A percentile compares a stretch with the other conserved stretches of the same genome.
phyloP scores from a whole-genome alignment of 164 flowering plant species.

The Piper betle region DNA sequence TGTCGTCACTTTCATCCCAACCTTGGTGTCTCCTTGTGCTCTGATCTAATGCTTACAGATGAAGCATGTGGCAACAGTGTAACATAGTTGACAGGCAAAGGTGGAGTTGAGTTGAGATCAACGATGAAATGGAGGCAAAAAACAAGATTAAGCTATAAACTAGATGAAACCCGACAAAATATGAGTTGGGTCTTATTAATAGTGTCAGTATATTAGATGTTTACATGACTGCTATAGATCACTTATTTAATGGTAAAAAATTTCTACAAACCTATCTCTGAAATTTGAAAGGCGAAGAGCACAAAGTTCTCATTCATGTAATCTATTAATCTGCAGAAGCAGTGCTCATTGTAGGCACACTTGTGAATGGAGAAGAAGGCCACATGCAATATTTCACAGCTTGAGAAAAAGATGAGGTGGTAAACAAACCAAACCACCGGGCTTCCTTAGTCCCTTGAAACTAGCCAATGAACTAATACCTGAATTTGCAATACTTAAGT shows the following conservation, averaged over 20 bases:
- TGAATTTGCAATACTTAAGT: background rate
- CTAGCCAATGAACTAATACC: background rate
- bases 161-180: background rate
- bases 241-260: too few species aligned
- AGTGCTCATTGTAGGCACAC: too few species aligned
- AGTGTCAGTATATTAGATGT: background rate
- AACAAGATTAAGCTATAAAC: background rate
- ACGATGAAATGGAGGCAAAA: background rate
- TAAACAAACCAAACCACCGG: background rate
- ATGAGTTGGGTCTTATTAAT: background rate
- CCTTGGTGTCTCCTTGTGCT: background rate
- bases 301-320: too few species aligned
- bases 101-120: background rate
- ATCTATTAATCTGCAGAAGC: too few species aligned
- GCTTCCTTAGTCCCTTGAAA: background rate
- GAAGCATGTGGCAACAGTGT: background rate
- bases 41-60: background rate
- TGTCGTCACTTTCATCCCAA: slow-evolving; percentile 1
- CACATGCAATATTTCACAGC: too few species aligned
- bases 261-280: background rate
- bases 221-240: background rate
- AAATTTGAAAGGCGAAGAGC: background rate
- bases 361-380: too few species aligned
- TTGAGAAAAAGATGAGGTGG: too few species aligned
- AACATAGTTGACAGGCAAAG: background rate